Conservation (phyloP, 192 early-diverging fungal species). For the Coemansia sp. region DNA sequence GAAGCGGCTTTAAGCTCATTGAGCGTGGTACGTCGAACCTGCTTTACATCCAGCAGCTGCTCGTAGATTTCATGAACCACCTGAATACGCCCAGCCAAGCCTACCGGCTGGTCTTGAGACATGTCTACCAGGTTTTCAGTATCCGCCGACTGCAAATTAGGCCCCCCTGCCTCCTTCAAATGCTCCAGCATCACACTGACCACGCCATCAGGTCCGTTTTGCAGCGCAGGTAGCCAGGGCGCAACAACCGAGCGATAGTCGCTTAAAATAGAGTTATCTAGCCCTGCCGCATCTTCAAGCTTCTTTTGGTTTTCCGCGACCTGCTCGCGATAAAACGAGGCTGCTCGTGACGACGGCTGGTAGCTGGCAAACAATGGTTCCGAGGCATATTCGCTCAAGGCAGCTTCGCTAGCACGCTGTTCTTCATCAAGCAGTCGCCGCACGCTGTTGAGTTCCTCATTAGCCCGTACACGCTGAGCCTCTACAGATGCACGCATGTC, state of each 20-base stretch:
- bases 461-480: conserved; percentile 61
- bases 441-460: conserved; percentile 64
- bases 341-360: conserved; percentile 71
- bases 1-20: conserved; percentile 55
- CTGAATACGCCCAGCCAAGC: conserved; percentile 41
- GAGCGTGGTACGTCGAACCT: conserved; percentile 52
- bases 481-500: conserved; percentile 65
- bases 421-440: conserved; percentile 78
- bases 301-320: conserved; percentile 68
- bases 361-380: conserved; percentile 71
- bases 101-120: conserved; percentile 40
- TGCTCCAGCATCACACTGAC: conserved; percentile 52
- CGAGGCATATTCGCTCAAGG: conserved; percentile 75
- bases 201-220: conserved; percentile 49
- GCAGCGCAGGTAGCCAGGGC: conserved; percentile 44
- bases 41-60: conserved; percentile 41
- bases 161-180: conserved; percentile 37
- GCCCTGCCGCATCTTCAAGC: conserved; percentile 71
- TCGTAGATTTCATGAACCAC: conserved; percentile 40
- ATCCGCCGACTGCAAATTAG: conserved; percentile 17
- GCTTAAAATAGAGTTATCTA: conserved; percentile 58
- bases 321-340: conserved; percentile 73
- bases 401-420: conserved; percentile 76
- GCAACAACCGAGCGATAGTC: conserved; percentile 43
- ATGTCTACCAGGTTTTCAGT: conserved; percentile 64